A percentile compares a stretch with the other conserved stretches of the same genome.
phyloP scores from a whole-genome alignment of 352 stramenopile genomes.

The Phytophthora syringae region DNA sequence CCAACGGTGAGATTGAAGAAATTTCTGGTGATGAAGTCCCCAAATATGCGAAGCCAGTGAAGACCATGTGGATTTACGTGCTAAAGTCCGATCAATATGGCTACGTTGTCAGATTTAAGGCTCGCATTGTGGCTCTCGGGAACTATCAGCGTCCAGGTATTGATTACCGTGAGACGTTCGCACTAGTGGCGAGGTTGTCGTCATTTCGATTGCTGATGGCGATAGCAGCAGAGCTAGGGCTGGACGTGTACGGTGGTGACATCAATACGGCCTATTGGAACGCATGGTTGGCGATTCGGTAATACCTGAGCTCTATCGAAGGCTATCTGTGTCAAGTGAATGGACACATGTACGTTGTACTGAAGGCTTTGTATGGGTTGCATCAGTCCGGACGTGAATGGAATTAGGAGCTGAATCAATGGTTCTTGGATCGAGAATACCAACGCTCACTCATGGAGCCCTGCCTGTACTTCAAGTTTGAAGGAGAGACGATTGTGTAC shows the following conservation, averaged over 20 bases:
- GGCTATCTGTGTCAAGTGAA: slow-evolving; percentile 6
- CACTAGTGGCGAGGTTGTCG: slow-evolving; percentile 5
- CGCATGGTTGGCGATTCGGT: not conserved
- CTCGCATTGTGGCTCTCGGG: not conserved
- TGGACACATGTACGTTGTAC: not conserved
- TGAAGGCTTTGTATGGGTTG: slow-evolving; percentile 11
- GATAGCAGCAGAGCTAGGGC: slow-evolving; percentile 1
- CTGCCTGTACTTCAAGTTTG: slow-evolving; percentile 3
- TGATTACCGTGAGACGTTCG: slow-evolving; percentile 3
- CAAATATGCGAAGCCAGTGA: not conserved
- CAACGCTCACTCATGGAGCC: slow-evolving; percentile 3
- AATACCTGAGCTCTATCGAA: not conserved
- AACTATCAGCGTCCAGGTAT: slow-evolving; percentile 12
- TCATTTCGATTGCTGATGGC: slow-evolving; percentile 8
- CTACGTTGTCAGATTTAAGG: slow-evolving; percentile 8
- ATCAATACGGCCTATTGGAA: slow-evolving; percentile 24
- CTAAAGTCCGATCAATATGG: slow-evolving; percentile 10
- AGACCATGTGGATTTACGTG: slow-evolving; percentile 16
- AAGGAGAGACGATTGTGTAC: slow-evolving; percentile 1
- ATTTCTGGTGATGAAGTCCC: slow-evolving; percentile 4
- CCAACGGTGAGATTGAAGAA: slow-evolving; percentile 4
- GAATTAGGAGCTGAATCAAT: slow-evolving; percentile 3
- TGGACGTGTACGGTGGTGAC: slow-evolving; percentile 6
- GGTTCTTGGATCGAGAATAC: not conserved
- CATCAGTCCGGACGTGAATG: slow-evolving; percentile 9